These are phyloP conservation scores for Mycena epipterygia DNA, from an alignment of 768 basidiomycete species.

Conservation along the genomic window DNA sequence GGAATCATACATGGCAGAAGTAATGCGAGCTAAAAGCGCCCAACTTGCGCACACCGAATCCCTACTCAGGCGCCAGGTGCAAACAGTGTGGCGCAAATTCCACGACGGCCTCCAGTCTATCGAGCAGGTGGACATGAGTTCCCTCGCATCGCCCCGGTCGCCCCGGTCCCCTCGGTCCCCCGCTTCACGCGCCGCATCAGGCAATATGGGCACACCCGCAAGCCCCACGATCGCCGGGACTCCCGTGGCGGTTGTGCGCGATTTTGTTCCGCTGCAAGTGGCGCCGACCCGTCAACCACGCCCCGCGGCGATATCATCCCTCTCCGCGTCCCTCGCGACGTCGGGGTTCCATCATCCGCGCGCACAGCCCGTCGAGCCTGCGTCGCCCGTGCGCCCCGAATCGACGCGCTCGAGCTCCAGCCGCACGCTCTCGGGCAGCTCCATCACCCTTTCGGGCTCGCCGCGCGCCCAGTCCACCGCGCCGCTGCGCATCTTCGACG, in stretches of 20 bases:
- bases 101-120: constrained; percentile 54
- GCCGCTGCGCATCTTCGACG: constrained; percentile 34
- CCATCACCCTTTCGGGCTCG: constrained; percentile 48
- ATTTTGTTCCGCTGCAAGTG: constrained; percentile 68
- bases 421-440: constrained; percentile 36
- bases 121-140: constrained; percentile 22
- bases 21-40: constrained; percentile 67
- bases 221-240: constrained; percentile 43
- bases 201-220: constrained; percentile 40
- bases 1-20: constrained; percentile 65
- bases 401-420: constrained; percentile 24
- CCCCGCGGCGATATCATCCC: constrained; percentile 65
- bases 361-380: constrained; percentile 39
- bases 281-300: constrained; percentile 53
- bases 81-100: constrained; percentile 74
- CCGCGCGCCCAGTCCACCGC: constrained; percentile 31
- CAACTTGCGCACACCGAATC: constrained; percentile 37
- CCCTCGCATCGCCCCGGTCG: constrained; percentile 29
- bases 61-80: constrained; percentile 66
- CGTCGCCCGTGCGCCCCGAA: constrained; percentile 35
- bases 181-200: constrained; percentile 10
- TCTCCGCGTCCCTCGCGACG: constrained; percentile 78
- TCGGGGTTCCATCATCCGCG: constrained; percentile 69
- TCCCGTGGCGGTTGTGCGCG: constrained; percentile 59
- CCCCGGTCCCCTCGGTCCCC: constrained; percentile 33